These are phyloP conservation scores for Tarenaya hassleriana DNA, from an alignment of 345 rosid genomes.

Conservation along the genomic window DNA sequence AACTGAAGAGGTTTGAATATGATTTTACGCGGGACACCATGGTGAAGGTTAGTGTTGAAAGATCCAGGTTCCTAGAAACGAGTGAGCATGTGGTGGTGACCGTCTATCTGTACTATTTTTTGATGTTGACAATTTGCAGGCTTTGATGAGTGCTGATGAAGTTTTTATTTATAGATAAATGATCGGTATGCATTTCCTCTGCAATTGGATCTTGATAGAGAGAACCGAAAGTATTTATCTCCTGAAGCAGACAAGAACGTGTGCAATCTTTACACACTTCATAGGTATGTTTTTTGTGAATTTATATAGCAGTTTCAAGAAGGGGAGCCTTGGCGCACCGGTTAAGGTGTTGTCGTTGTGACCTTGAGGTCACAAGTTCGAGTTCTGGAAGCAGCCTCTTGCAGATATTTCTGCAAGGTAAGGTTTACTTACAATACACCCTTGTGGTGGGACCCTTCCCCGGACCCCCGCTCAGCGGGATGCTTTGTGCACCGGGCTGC, in stretches of 20 bases:
- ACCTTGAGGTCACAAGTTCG: too few species aligned
- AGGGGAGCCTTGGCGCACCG: too few species aligned
- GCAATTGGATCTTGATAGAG: constrained; percentile 91
- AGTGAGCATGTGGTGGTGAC: constrained; percentile 11
- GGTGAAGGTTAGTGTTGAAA: constrained; percentile 73
- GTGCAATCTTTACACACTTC: constrained; percentile 86
- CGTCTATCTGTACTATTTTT: neutral
- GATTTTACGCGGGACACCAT: constrained; percentile 93
- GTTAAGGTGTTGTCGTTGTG: constrained; percentile 5
- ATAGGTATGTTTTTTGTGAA: constrained; percentile 48
- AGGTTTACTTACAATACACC: too few species aligned
- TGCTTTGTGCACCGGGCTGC: too few species aligned
- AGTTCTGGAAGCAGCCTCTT: too few species aligned
- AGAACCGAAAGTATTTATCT: constrained; percentile 70
- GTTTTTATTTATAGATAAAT: constrained; percentile 55
- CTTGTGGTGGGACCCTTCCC: too few species aligned
- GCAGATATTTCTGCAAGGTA: too few species aligned
- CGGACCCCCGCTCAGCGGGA: too few species aligned
- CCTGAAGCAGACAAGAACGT: constrained; percentile 90
- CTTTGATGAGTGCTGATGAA: constrained; percentile 2
- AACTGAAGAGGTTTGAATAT: constrained; percentile 92
- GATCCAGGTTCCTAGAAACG: constrained; percentile 4
- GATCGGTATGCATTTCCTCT: constrained; percentile 96
- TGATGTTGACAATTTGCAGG: neutral
- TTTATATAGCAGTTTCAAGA: constrained; percentile 3